Percentiles rank a stretch among this genome's conserved stretches.
Evolutionary conservation across 1,139 yeast genomes (phyloP).

Genomic region (Taiozyma sp.): DNA sequence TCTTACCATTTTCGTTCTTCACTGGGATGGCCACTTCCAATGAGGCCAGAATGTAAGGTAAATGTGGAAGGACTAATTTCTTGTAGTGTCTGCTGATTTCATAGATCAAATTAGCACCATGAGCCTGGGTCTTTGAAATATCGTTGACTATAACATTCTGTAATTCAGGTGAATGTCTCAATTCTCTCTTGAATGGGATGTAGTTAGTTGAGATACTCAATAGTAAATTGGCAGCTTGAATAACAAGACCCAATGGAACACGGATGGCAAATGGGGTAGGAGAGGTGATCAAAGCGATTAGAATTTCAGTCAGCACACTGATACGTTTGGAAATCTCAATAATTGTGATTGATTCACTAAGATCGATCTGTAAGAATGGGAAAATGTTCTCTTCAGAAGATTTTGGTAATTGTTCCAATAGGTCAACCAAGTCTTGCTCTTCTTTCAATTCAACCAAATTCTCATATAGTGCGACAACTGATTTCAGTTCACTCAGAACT

Average conservation of each 20-base stretch:
- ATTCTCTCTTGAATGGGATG: conserved; percentile 51
- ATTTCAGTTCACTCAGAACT: conserved; percentile 43
- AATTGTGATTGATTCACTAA: conserved; percentile 48
- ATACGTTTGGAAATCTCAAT: conserved; percentile 48
- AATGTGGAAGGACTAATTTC: conserved; percentile 45
- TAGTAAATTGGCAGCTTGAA: conserved; percentile 45
- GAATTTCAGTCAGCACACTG: conserved; percentile 38
- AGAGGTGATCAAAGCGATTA: conserved; percentile 40
- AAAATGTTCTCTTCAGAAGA: conserved; percentile 30
- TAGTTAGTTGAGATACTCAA: conserved; percentile 51
- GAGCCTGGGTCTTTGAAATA: conserved; percentile 38
- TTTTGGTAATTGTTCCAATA: conserved; percentile 33
- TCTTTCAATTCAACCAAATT: conserved; percentile 54
- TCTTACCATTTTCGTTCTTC: conserved; percentile 17
- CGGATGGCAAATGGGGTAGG: conserved; percentile 44
- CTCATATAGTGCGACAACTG: conserved; percentile 48
- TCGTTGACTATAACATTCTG: conserved; percentile 38
- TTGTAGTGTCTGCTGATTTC: conserved; percentile 36
- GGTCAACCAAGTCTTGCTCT: conserved; percentile 41
- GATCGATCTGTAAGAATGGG: conserved; percentile 49
- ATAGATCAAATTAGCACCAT: conserved; percentile 40
- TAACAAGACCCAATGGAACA: conserved; percentile 52
- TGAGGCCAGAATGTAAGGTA: conserved; percentile 41
- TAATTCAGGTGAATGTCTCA: conserved; percentile 46
- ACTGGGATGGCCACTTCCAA: conserved; percentile 54